Evolutionary conservation across 1,284 basidiomycete species (phyloP).

Genomic region (Pyrrhoderma noxium): DNA sequence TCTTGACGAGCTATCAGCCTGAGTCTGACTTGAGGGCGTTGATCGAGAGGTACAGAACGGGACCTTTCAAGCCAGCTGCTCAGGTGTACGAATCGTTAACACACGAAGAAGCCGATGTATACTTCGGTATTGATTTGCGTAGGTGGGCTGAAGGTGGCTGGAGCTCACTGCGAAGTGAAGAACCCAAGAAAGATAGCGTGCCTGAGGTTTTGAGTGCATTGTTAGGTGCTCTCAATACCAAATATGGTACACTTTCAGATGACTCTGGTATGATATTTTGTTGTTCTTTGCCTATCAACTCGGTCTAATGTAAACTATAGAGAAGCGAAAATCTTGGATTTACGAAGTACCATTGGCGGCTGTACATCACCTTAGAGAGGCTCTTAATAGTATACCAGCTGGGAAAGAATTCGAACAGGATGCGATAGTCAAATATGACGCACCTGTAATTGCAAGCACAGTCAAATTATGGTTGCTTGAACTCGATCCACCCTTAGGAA

Average conservation of each 20-base stretch:
- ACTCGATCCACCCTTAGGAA: conserved; percentile 73
- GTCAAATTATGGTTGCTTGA: conserved; percentile 85
- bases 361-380: conserved; percentile 78
- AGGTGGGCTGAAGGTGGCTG: conserved; percentile 77
- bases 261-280: conserved; percentile 49
- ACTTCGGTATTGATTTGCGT: conserved; percentile 84
- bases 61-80: conserved; percentile 78
- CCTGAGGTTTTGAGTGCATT: conserved; percentile 74
- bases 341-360: conserved; percentile 82
- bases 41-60: conserved; percentile 85
- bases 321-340: conserved; percentile 88
- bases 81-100: conserved; percentile 80
- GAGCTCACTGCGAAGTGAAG: conserved; percentile 42
- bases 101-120: conserved; percentile 74
- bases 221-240: conserved; percentile 54
- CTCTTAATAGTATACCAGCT: conserved; percentile 65
- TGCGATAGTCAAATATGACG: conserved; percentile 70
- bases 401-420: conserved; percentile 59
- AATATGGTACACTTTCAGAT: conserved; percentile 55
- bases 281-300: neutral
- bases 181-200: conserved; percentile 54
- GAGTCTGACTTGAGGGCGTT: conserved; percentile 76
- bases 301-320: conserved; percentile 31
- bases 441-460: conserved; percentile 77
- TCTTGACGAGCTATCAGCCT: conserved; percentile 78